Conservation (phyloP, 495 filamentous ascomycete genomes). For the Penicillium fimorum region DNA sequence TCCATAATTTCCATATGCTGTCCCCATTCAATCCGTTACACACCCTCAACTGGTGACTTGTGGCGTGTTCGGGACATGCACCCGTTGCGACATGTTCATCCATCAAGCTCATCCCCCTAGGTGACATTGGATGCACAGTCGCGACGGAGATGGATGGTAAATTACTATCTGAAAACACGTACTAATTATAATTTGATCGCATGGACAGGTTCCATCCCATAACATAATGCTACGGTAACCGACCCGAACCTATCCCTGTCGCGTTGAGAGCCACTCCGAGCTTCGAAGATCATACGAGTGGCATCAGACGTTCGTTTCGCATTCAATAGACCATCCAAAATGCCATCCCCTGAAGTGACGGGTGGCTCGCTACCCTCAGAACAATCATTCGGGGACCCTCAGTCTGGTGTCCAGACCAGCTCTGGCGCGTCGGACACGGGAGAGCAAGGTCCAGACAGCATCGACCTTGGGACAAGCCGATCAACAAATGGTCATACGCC, state of each 20-base stretch:
- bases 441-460: slow-evolving; percentile 25
- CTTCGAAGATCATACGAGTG: slow-evolving; percentile 25
- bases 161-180: neutral
- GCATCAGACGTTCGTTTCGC: slow-evolving; percentile 15
- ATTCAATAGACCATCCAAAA: slow-evolving; percentile 19
- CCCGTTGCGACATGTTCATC: slow-evolving; percentile 27
- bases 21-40: slow-evolving; percentile 1
- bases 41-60: slow-evolving; percentile 4
- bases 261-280: slow-evolving; percentile 22
- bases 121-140: slow-evolving; percentile 14
- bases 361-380: slow-evolving; percentile 25
- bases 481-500: slow-evolving; percentile 30
- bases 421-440: slow-evolving; percentile 25
- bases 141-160: slow-evolving; percentile 13
- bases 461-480: slow-evolving; percentile 24
- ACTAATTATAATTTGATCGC: slow-evolving; percentile 12
- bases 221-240: slow-evolving; percentile 44
- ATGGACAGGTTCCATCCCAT: slow-evolving; percentile 28
- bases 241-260: slow-evolving; percentile 19
- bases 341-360: slow-evolving; percentile 41
- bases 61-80: slow-evolving; percentile 16
- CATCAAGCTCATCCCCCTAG: slow-evolving; percentile 8
- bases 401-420: slow-evolving; percentile 29
- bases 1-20: slow-evolving; percentile 2
- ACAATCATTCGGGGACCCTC: slow-evolving; percentile 27